phyloP scores from a whole-genome alignment of 23 red algal species.

The Chondrus crispus region DNA sequence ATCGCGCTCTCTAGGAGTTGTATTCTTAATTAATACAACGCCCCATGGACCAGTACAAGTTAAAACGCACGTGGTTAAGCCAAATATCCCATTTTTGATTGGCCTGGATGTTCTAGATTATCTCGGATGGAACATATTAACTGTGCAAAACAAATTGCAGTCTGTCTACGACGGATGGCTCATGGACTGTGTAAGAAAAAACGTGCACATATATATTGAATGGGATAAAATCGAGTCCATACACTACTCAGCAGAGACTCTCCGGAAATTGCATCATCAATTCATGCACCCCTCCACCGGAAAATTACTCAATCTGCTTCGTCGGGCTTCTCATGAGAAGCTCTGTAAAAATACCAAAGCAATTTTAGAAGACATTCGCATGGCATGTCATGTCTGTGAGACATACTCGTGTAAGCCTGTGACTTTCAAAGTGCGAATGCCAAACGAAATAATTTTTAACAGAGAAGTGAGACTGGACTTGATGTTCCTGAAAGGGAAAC shows the following conservation, averaged over 20 bases:
- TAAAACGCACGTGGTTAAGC: neutral
- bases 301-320: neutral
- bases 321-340: no score
- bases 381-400: neutral
- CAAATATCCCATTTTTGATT: neutral
- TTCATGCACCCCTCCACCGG: neutral
- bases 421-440: no score
- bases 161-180: neutral
- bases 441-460: slow-evolving; percentile 8
- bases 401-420: no score
- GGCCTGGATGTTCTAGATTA: neutral
- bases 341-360: neutral
- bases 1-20: no score
- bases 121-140: neutral
- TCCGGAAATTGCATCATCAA: neutral
- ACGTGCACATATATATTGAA: neutral
- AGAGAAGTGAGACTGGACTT: neutral
- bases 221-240: neutral
- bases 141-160: neutral
- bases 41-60: neutral
- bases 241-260: neutral
- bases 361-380: neutral
- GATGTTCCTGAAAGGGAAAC: slow-evolving; percentile 3
- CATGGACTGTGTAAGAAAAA: neutral
- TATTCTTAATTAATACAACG: no score